These are phyloP conservation scores for Globomyces sp. DNA, from an alignment of 371 early-diverging fungal genomes.

Conservation along the genomic window DNA sequence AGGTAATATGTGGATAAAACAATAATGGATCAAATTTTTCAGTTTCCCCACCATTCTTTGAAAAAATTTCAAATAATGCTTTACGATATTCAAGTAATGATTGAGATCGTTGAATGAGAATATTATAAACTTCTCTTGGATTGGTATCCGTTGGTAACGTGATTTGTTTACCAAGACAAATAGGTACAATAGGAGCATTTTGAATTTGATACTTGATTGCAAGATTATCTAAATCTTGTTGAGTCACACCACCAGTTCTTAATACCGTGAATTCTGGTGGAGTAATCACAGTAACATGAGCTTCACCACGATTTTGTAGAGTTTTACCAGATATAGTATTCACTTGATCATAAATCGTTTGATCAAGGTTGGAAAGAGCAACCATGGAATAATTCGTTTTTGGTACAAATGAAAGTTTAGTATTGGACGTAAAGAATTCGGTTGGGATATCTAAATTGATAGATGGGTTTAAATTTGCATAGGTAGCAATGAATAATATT, in stretches of 20 bases:
- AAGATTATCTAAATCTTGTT: slow-evolving; percentile 46
- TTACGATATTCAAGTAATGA: slow-evolving; percentile 50
- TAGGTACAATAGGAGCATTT: slow-evolving; percentile 45
- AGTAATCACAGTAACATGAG: slow-evolving; percentile 74
- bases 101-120: slow-evolving; percentile 32
- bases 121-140: slow-evolving; percentile 35
- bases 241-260: slow-evolving; percentile 64
- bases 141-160: slow-evolving; percentile 7
- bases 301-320: slow-evolving; percentile 58
- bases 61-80: slow-evolving; percentile 52
- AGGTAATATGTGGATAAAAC: slow-evolving; percentile 71
- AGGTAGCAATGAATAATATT: no score
- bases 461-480: no score
- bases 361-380: no score
- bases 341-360: no score
- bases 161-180: slow-evolving; percentile 65
- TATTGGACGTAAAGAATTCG: no score
- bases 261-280: slow-evolving; percentile 68
- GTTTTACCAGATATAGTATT: no score
- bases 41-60: slow-evolving; percentile 57
- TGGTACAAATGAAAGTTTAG: no score
- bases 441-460: no score
- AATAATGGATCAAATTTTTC: slow-evolving; percentile 59
- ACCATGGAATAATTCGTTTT: no score
- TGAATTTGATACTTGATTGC: slow-evolving; percentile 60